Evolutionary conservation across 805 yeast genomes (phyloP), one percentile per base, ranked within the genome.

Genomic region (Pichia californica): DNA sequence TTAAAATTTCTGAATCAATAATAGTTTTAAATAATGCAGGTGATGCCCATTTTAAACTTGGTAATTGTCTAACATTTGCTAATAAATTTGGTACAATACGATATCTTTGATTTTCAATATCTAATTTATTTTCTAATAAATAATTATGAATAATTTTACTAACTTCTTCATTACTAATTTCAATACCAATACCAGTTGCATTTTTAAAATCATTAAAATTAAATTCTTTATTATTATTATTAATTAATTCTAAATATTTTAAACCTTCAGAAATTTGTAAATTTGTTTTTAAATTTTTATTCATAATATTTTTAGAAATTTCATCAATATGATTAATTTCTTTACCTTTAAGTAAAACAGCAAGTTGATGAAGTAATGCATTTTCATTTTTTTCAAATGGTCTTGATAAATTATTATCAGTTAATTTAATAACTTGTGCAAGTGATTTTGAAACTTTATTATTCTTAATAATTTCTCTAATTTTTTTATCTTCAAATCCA

Each of bases 21-120:
- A 78, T 73, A 13, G 95, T 95, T 66, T 93, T 93, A 69, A 93
- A 86, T 43, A 77, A 69, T 40, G 81, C 76, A 30, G 97, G 95
- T 38, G 83, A 75, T 8, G 98, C 98, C 96, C 96, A 93, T 66
- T 86, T 88, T 63, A 93, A 73, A 16, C 69, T 77, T 4, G 88
- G 81, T 36, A 88, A 57, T 51, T 71, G 75, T 72, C 86, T 88
- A 48, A 86, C 77, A 36, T 79, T 81, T 4, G 88, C 89, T 65
- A 91, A 71, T 10, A 88, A 68, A 20, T 78, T 72, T 20, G 96
- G 91, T 42, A 91, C 81, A 23, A 77, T 64, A 53, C 83, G 79
- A 65, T 93, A 93, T 61, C 99, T 77, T 61, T 83, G 77, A n/a
- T 71, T 67, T 48, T 67, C 67, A 48, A 93, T 79, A 21, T 74